Percentiles rank a stretch among this genome's conserved stretches.
Evolutionary conservation across 345 rosid genomes (phyloP).

Genomic region (Camelina laxa): DNA sequence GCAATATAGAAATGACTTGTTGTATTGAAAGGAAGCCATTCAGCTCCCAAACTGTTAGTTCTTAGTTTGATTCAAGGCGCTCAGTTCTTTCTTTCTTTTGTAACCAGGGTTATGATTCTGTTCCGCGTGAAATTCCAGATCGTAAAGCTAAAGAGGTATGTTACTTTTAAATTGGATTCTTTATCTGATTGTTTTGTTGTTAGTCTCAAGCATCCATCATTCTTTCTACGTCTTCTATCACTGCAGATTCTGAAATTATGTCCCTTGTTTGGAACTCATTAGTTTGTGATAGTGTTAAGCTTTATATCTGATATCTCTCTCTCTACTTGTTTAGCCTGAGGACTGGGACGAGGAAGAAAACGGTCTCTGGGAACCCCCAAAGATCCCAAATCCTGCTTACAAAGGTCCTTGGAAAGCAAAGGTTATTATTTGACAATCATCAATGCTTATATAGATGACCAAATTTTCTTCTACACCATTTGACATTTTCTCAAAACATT

Average conservation of each 20-base stretch:
- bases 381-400: conserved; percentile 69
- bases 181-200: conserved; percentile 9
- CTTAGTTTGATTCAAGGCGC: conserved; percentile 22
- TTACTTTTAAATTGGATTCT: not conserved
- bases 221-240: not conserved
- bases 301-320: conserved; percentile 23
- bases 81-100: conserved; percentile 22
- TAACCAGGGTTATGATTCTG: conserved; percentile 66
- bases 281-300: conserved; percentile 26
- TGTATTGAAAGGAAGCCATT: conserved; percentile 14
- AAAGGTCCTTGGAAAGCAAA: conserved; percentile 85
- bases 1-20: conserved; percentile 1
- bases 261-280: conserved; percentile 10
- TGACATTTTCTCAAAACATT: conserved; percentile 14
- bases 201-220: conserved; percentile 20
- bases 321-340: conserved; percentile 56
- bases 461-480: conserved; percentile 10
- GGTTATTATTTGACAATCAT: conserved; percentile 46
- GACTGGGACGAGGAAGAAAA: conserved; percentile 80
- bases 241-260: not conserved
- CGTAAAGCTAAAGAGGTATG: conserved; percentile 70
- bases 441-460: conserved; percentile 1
- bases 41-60: not conserved
- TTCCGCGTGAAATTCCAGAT: conserved; percentile 66
- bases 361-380: conserved; percentile 74